These are phyloP conservation scores for Avicennia marina DNA, from an alignment of 257 asterid genomes.

Conservation along the genomic window DNA sequence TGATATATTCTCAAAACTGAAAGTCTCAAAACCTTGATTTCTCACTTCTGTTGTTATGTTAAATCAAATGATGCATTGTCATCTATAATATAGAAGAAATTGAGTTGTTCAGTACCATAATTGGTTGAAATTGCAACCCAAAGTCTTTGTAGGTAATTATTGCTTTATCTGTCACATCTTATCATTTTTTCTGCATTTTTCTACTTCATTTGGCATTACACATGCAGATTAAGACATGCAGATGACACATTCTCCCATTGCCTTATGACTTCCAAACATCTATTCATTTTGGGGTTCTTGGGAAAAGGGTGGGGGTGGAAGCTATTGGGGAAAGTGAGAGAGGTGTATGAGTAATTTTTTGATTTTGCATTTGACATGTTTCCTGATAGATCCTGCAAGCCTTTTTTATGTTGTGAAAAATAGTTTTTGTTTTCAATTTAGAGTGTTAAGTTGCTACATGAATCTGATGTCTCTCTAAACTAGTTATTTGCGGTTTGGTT, in stretches of 20 bases:
- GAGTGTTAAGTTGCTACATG: neutral
- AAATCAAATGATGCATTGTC: neutral
- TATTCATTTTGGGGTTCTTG: too few species aligned
- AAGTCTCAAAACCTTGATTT: too few species aligned
- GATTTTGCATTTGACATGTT: neutral
- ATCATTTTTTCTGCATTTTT: neutral
- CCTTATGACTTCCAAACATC: neutral
- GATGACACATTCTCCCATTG: neutral
- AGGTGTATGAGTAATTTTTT: neutral
- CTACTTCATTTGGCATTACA: neutral
- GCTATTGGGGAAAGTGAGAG: neutral
- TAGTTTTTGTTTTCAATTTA: neutral
- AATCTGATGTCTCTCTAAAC: neutral
- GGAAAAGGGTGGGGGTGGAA: neutral
- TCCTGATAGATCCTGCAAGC: neutral
- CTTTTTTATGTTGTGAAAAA: neutral
- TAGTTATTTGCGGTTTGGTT: neutral
- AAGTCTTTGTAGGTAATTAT: neutral
- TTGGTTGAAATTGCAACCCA: too few species aligned
- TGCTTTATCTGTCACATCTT: neutral
- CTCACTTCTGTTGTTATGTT: neutral
- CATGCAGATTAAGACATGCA: neutral
- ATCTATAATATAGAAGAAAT: neutral
- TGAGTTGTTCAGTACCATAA: too few species aligned
- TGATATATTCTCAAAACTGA: too few species aligned